Evolutionary conservation across 2,329 filamentous ascomycete genomes (phyloP), one percentile per base, ranked within the genome.

Genomic region (Fusarium sp.): DNA sequence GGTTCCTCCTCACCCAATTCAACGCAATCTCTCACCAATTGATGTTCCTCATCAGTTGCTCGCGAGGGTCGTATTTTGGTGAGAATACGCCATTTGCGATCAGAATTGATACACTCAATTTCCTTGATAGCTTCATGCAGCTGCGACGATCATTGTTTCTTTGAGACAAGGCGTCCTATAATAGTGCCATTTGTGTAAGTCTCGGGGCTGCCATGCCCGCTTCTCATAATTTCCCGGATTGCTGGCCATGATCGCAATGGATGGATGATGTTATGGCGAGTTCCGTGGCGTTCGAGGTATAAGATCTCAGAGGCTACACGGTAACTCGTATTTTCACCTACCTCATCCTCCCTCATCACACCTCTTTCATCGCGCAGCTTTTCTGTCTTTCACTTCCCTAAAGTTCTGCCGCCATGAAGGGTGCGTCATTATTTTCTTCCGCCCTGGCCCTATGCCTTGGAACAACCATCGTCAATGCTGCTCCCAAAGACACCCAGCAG

Each of bases 401-500:
- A 24, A 43, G 9, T 50, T 26, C 20, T 2, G 10, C 38, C 28
- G 38, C 2, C 4, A 72, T 71, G 69, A 72, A 63, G 38, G 37
- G 59, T 3, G 41, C 23, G 2, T 69, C 57, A 2, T 16, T 72
- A 7, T 10, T 70, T 18, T 71, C 69, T 3, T 59, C 57, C 16
- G 65, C 63, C 12, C 28, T 71, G 16, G 57, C 69, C 15, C 7
- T 72, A 2, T 53, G 42, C 35, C 62, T 58, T 21, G 66, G 69
- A 12, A 18, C 66, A 0, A 53, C 46, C 8, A 35, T 63, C 33
- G 60, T 29, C 15, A 12, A 29, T 38, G 69, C 69, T 3, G 69
- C 70, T 18, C 70, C 70, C 1, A 60, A 59, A n/a, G 61, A 69
- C 3, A 38, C 58, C 13, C 42, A 66, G 16, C 63, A 66, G n/a